Conservation (phyloP, 140 eudicot genomes). For the Anethum foeniculum region DNA sequence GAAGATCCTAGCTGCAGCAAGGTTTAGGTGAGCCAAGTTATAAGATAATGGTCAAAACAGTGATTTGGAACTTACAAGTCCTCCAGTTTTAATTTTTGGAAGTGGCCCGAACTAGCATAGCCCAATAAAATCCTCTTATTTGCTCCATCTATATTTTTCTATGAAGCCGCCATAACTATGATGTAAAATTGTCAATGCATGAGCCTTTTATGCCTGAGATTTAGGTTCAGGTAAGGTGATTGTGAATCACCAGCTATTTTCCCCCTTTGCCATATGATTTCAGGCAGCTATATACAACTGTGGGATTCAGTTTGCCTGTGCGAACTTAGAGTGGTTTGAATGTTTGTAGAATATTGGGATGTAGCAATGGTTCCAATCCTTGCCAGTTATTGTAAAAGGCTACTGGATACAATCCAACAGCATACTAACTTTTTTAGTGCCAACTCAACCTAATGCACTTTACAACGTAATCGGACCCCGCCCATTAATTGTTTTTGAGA, state of each 20-base stretch:
- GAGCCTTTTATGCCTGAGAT: background rate
- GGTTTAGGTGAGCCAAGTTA: background rate
- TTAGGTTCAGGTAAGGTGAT: background rate
- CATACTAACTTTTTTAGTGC: background rate
- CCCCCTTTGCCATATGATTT: background rate
- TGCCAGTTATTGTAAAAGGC: background rate
- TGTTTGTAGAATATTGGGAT: background rate
- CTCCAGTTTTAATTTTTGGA: background rate
- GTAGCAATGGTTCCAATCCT: background rate
- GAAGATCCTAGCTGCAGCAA: background rate
- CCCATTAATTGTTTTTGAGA: background rate
- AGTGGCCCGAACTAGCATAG: background rate
- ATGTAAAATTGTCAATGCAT: background rate
- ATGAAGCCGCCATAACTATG: background rate
- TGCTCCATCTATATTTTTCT: background rate
- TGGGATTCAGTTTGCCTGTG: background rate
- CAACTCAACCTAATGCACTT: background rate
- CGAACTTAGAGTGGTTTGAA: background rate
- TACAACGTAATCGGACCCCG: background rate
- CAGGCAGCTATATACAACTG: background rate
- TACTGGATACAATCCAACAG: background rate
- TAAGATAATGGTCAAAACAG: background rate
- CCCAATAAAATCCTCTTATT: background rate
- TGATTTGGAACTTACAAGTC: slow-evolving; percentile 1
- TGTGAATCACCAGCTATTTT: background rate